Conservation (phyloP, 192 early-diverging fungal genomes). For the Linnemannia exigua region DNA sequence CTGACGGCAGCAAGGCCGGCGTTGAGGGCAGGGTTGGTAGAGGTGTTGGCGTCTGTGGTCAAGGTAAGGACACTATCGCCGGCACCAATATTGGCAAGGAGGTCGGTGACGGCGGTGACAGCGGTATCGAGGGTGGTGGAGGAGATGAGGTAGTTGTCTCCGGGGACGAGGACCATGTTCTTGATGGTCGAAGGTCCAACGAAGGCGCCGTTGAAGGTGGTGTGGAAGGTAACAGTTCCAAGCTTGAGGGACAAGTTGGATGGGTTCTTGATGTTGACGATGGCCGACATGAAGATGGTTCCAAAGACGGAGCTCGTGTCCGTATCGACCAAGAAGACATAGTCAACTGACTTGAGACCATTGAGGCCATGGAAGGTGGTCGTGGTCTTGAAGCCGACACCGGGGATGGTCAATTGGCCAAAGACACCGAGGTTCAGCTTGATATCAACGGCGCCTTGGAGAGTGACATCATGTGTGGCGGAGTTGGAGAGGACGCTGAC, state of each 20-base stretch:
- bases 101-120: background rate
- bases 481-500: background rate
- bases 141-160: constrained; percentile 22
- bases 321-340: constrained; percentile 5
- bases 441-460: constrained; percentile 20
- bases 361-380: constrained; percentile 24
- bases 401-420: constrained; percentile 13
- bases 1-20: constrained; percentile 8
- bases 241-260: constrained; percentile 18
- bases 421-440: constrained; percentile 27
- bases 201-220: background rate
- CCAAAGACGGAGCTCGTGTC: background rate
- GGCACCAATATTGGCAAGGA: background rate
- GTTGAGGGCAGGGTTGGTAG: constrained; percentile 4
- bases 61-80: background rate
- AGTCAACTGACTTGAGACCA: constrained; percentile 3
- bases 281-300: constrained; percentile 1
- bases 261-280: constrained; percentile 26
- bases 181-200: constrained; percentile 19
- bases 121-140: constrained; percentile 1
- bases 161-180: constrained; percentile 10
- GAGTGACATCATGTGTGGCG: background rate
- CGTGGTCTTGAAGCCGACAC: constrained; percentile 25
- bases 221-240: constrained; percentile 13
- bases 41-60: constrained; percentile 3